Conservation (phyloP, 768 basidiomycete genomes). For the Filobasidium wieringae region DNA sequence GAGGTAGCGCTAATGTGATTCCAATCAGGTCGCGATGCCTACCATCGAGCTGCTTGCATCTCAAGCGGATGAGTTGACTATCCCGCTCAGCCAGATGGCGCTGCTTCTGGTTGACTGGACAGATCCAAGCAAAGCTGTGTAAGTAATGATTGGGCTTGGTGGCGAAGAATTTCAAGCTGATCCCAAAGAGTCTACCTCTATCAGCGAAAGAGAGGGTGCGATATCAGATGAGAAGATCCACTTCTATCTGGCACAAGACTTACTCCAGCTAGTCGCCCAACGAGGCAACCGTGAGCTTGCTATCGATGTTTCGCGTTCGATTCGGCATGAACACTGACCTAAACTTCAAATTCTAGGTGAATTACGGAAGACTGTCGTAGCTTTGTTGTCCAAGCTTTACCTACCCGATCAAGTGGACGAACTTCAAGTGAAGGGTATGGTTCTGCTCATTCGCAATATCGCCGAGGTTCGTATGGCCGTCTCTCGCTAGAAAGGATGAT, state of each 20-base stretch:
- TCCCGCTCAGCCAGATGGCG: slow-evolving; percentile 59
- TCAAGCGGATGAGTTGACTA: slow-evolving; percentile 60
- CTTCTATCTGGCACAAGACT: slow-evolving; percentile 50
- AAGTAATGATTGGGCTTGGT: slow-evolving; percentile 10
- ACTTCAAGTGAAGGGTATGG: slow-evolving; percentile 49
- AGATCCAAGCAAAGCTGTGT: slow-evolving; percentile 61
- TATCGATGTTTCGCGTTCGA: slow-evolving; percentile 7
- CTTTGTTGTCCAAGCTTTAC: slow-evolving; percentile 53
- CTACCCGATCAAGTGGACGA: slow-evolving; percentile 61
- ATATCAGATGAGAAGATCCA: slow-evolving; percentile 43
- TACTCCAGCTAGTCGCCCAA: slow-evolving; percentile 47
- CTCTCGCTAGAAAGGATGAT: background rate
- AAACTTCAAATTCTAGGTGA: slow-evolving; percentile 43
- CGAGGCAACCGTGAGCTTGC: slow-evolving; percentile 49
- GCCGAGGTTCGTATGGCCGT: slow-evolving; percentile 42
- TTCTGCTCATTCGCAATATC: slow-evolving; percentile 51
- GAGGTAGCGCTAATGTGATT: background rate
- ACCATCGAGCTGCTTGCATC: slow-evolving; percentile 53
- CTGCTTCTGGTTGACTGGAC: slow-evolving; percentile 81
- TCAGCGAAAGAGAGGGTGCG: slow-evolving; percentile 43
- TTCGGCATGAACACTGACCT: background rate
- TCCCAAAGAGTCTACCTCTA: background rate
- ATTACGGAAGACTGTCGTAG: slow-evolving; percentile 53
- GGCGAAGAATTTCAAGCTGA: background rate
- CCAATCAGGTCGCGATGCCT: slow-evolving; percentile 54